Conservation (phyloP, 306 rosid genomes). For the Hippophae rhamnoides region DNA sequence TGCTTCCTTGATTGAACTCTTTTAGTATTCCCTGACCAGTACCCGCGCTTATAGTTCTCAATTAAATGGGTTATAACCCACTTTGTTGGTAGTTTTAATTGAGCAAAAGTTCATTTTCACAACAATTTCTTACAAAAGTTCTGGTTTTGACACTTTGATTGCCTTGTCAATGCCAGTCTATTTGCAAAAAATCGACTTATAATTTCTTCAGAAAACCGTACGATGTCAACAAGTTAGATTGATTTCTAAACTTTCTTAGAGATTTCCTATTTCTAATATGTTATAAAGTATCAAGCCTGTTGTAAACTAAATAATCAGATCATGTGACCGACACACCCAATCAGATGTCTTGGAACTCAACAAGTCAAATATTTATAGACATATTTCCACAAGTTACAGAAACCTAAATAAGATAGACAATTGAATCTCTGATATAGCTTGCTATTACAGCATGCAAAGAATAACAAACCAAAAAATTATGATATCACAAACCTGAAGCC, state of each 20-base stretch:
- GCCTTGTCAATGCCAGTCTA: background rate
- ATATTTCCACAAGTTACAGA: background rate
- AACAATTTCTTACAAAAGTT: background rate
- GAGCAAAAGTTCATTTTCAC: too few species aligned
- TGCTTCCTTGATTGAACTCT: too few species aligned
- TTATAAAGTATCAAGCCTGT: too few species aligned
- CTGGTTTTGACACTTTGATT: background rate
- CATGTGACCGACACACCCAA: background rate
- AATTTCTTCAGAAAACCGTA: too few species aligned
- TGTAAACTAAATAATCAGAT: background rate
- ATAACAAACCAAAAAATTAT: background rate
- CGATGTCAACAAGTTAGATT: background rate
- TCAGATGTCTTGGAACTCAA: background rate
- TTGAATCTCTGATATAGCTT: background rate
- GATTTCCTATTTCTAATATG: too few species aligned
- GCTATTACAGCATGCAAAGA: slow-evolving; percentile 16
- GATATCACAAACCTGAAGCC: slow-evolving; percentile 89
- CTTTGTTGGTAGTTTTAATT: too few species aligned
- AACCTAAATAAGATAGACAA: background rate
- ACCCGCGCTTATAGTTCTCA: too few species aligned
- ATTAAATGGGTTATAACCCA: too few species aligned
- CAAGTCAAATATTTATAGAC: background rate
- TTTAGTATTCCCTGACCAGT: too few species aligned
- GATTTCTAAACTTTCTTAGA: background rate
- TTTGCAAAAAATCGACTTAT: background rate